phyloP scores from a whole-genome alignment of 2,329 filamentous ascomycete genomes.

The Curvularia verruculosa region DNA sequence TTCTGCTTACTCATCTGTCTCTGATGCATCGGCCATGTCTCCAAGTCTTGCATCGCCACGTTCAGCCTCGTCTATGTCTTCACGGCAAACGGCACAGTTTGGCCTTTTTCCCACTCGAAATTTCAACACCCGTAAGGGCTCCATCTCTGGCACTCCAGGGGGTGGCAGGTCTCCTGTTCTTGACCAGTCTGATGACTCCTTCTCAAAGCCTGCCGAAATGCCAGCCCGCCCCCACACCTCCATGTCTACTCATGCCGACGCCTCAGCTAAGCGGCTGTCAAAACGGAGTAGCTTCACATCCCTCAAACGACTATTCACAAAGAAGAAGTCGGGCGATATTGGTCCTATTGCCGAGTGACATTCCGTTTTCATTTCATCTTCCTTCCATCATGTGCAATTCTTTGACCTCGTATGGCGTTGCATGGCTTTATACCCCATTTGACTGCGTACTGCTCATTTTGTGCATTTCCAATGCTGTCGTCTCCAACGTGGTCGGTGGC shows the following conservation, averaged over 20 bases:
- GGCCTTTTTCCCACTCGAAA: conserved; percentile 44
- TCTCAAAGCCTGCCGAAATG: conserved; percentile 24
- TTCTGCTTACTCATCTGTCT: conserved; percentile 49
- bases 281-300: conserved; percentile 46
- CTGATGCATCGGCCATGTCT: conserved; percentile 42
- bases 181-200: conserved; percentile 11
- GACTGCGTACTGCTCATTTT: conserved; percentile 17
- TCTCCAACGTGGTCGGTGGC: conserved; percentile 3
- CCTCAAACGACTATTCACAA: conserved; percentile 45
- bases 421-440: conserved; percentile 44
- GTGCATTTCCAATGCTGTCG: conserved; percentile 12
- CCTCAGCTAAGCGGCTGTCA: conserved; percentile 31
- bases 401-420: conserved; percentile 32
- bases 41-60: conserved; percentile 34
- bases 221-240: conserved; percentile 39
- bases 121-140: conserved; percentile 42
- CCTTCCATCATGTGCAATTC: conserved; percentile 23
- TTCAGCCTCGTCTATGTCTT: conserved; percentile 39
- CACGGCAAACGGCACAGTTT: conserved; percentile 43
- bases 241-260: conserved; percentile 33
- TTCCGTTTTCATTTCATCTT: conserved; percentile 8
- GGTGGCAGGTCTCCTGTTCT: conserved; percentile 34
- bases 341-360: conserved; percentile 44
- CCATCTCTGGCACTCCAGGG: conserved; percentile 37
- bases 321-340: conserved; percentile 41